Conservation (phyloP, 2,329 filamentous ascomycete genomes). For the Polytolypa hystricis region DNA sequence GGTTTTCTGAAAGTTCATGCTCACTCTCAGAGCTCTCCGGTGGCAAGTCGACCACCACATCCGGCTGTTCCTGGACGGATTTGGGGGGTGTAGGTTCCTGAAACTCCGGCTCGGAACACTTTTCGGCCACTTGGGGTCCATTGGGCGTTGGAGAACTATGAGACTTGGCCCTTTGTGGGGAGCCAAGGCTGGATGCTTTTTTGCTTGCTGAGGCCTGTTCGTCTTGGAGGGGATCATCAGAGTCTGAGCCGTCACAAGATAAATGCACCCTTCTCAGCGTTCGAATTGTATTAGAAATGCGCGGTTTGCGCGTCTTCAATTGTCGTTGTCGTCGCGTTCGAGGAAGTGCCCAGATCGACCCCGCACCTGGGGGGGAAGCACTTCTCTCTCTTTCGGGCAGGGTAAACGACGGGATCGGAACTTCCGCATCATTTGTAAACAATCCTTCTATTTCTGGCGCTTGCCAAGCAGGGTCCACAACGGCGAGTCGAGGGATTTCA, state of each 20-base stretch:
- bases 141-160: background rate
- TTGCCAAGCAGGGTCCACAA: slow-evolving; percentile 19
- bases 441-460: slow-evolving; percentile 20
- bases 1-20: too few species aligned
- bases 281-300: background rate
- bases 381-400: slow-evolving; percentile 12
- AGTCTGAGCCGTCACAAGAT: slow-evolving; percentile 18
- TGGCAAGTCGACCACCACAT: too few species aligned
- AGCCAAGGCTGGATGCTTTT: slow-evolving; percentile 6
- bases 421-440: slow-evolving; percentile 18
- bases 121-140: too few species aligned
- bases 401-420: slow-evolving; percentile 6
- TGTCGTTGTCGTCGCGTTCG: slow-evolving; percentile 14
- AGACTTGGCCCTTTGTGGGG: background rate
- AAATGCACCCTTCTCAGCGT: background rate
- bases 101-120: too few species aligned
- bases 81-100: too few species aligned
- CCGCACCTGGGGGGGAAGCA: slow-evolving; percentile 24
- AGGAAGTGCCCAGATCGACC: slow-evolving; percentile 29
- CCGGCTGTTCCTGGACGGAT: too few species aligned
- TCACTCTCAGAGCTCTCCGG: too few species aligned
- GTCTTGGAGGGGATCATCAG: slow-evolving; percentile 34
- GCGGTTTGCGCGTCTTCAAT: slow-evolving; percentile 15
- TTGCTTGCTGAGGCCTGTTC: slow-evolving; percentile 20
- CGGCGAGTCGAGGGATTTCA: too few species aligned